Conservation (phyloP, 768 basidiomycete species). For the Melanogaster broomeanus region DNA sequence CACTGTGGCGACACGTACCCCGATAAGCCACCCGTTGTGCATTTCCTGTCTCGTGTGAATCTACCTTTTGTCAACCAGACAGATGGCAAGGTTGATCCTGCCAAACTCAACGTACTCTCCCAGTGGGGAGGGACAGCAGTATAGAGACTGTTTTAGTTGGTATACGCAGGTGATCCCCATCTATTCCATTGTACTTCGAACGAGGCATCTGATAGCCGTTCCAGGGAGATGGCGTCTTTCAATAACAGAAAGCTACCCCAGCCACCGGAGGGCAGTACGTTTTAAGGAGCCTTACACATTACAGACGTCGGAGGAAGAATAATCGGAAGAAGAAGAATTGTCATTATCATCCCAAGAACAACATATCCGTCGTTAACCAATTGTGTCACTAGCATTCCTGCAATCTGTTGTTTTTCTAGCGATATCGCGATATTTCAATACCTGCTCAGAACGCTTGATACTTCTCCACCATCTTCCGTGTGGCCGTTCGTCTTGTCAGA, state of each 20-base stretch:
- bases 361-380: slow-evolving; percentile 10
- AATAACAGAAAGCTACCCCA: slow-evolving; percentile 93
- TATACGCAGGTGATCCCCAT: slow-evolving; percentile 70
- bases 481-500: too few relatives aligned
- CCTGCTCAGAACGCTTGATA: slow-evolving; percentile 5
- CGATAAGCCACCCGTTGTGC: slow-evolving; percentile 74
- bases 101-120: slow-evolving; percentile 69
- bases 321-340: slow-evolving; percentile 12
- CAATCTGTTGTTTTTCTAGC: slow-evolving; percentile 18
- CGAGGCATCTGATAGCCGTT: slow-evolving; percentile 4
- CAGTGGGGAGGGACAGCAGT: slow-evolving; percentile 75
- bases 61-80: slow-evolving; percentile 83
- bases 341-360: slow-evolving; percentile 7
- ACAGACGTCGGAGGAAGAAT: slow-evolving; percentile 7
- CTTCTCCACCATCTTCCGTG: neutral
- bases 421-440: slow-evolving; percentile 18
- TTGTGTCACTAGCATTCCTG: slow-evolving; percentile 22
- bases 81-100: slow-evolving; percentile 77
- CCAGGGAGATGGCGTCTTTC: slow-evolving; percentile 92
- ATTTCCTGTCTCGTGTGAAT: slow-evolving; percentile 89
- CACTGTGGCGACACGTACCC: slow-evolving; percentile 77
- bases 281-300: slow-evolving; percentile 37
- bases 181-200: neutral
- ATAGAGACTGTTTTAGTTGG: slow-evolving; percentile 92
- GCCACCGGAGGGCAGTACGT: slow-evolving; percentile 84